These are phyloP conservation scores for Linnemannia exigua DNA, from an alignment of 192 early-diverging fungal species.

Conservation along the genomic window DNA sequence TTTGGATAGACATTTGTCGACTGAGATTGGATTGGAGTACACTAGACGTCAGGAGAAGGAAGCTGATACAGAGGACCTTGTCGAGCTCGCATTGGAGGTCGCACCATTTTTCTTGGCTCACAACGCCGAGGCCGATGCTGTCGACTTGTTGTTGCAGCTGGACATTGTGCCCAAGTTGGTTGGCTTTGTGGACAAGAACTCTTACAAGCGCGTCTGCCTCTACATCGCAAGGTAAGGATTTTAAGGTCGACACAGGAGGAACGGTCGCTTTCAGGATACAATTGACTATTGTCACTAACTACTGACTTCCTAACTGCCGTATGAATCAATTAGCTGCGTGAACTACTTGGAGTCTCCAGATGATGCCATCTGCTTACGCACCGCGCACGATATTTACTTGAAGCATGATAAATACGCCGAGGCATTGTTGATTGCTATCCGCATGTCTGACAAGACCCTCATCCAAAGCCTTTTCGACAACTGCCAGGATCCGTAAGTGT, in stretches of 20 bases:
- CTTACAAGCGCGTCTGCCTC: slow-evolving; percentile 93
- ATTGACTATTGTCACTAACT: neutral
- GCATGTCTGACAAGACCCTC: slow-evolving; percentile 83
- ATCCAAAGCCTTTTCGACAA: slow-evolving; percentile 89
- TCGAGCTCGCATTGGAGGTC: slow-evolving; percentile 84
- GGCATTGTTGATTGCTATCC: slow-evolving; percentile 88
- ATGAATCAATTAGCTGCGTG: slow-evolving; percentile 75
- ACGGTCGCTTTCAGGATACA: neutral
- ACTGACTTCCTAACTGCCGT: neutral
- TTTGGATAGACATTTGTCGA: slow-evolving; percentile 86
- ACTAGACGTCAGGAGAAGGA: slow-evolving; percentile 73
- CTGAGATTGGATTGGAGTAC: slow-evolving; percentile 93
- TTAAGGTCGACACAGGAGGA: neutral
- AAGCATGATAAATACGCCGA: slow-evolving; percentile 85
- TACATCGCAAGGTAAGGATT: slow-evolving; percentile 87
- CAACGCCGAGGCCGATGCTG: slow-evolving; percentile 98
- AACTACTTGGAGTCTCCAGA: slow-evolving; percentile 93
- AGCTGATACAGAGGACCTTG: slow-evolving; percentile 72
- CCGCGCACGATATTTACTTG: slow-evolving; percentile 93
- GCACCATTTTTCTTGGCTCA: slow-evolving; percentile 97
- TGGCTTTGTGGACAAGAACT: slow-evolving; percentile 92
- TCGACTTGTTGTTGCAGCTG: slow-evolving; percentile 94
- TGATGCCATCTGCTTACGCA: slow-evolving; percentile 85
- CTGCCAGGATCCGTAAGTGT: slow-evolving; percentile 81
- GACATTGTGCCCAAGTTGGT: slow-evolving; percentile 86